phyloP scores from a whole-genome alignment of 331 rosid genomes.

The Dryas integrifolia region DNA sequence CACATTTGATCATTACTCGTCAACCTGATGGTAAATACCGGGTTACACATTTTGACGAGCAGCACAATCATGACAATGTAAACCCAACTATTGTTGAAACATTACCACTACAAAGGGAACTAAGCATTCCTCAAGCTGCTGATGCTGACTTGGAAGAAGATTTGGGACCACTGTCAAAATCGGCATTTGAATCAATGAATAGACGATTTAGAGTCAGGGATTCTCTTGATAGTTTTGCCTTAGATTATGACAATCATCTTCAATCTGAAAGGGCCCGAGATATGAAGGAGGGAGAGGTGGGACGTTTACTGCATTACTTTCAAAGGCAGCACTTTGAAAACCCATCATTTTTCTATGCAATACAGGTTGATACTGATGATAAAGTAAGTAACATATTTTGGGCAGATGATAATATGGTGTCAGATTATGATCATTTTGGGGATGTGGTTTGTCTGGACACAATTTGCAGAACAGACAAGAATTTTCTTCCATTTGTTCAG shows the following conservation, averaged over 20 bases:
- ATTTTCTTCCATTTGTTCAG: slow-evolving; percentile 54
- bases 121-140: slow-evolving; percentile 31
- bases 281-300: slow-evolving; percentile 61
- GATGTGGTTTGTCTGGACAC: slow-evolving; percentile 63
- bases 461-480: slow-evolving; percentile 41
- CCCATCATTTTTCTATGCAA: slow-evolving; percentile 44
- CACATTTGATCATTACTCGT: slow-evolving; percentile 64
- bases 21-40: slow-evolving; percentile 50
- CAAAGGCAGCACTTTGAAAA: slow-evolving; percentile 66
- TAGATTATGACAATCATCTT: slow-evolving; percentile 43
- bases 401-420: slow-evolving; percentile 61
- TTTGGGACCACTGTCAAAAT: slow-evolving; percentile 34
- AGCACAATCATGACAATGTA: slow-evolving; percentile 57
- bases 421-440: slow-evolving; percentile 57
- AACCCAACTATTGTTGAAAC: slow-evolving; percentile 28
- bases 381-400: slow-evolving; percentile 56
- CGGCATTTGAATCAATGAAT: slow-evolving; percentile 34
- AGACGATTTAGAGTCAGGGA: slow-evolving; percentile 35
- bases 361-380: slow-evolving; percentile 60
- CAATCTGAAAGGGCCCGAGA: slow-evolving; percentile 48
- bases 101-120: slow-evolving; percentile 36
- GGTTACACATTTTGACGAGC: slow-evolving; percentile 56
- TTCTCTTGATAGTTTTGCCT: slow-evolving; percentile 34
- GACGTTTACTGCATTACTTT: slow-evolving; percentile 51
- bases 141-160: slow-evolving; percentile 29